Evolutionary conservation across 1,139 yeast species (phyloP).

Genomic region (Kodamaea ohmeri): DNA sequence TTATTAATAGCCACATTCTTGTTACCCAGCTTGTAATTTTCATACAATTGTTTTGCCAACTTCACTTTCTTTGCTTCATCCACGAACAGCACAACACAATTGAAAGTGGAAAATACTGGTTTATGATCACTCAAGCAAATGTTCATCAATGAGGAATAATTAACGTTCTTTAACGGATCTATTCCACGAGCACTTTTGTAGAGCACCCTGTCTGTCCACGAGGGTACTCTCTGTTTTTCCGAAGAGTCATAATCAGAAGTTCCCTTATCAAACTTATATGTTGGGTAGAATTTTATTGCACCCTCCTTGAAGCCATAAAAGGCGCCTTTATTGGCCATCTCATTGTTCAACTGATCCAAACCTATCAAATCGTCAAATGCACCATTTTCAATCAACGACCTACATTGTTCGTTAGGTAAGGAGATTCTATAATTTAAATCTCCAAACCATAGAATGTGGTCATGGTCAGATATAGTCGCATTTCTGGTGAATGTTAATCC

Average conservation of each 20-base stretch:
- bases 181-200: constrained; percentile 37
- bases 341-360: constrained; percentile 77
- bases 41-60: constrained; percentile 33
- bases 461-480: constrained; percentile 71
- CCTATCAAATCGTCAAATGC: constrained; percentile 56
- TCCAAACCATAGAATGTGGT: constrained; percentile 89
- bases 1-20: not conserved
- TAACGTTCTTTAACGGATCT: constrained; percentile 52
- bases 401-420: constrained; percentile 72
- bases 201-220: constrained; percentile 93
- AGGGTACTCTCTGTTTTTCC: constrained; percentile 89
- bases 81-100: constrained; percentile 60
- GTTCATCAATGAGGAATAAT: constrained; percentile 56
- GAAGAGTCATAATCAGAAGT: constrained; percentile 81
- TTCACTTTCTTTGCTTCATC: constrained; percentile 39
- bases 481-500: constrained; percentile 79
- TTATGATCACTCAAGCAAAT: constrained; percentile 82
- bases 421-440: constrained; percentile 88
- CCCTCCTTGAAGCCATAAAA: constrained; percentile 85
- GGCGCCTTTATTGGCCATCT: constrained; percentile 71
- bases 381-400: constrained; percentile 49
- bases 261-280: constrained; percentile 91
- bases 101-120: constrained; percentile 80
- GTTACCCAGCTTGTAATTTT: constrained; percentile 25
- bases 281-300: constrained; percentile 70